Evolutionary conservation across 306 rosid species (phyloP), one percentile per base, ranked within the genome.

Genomic region (Cucumis hystrix): DNA sequence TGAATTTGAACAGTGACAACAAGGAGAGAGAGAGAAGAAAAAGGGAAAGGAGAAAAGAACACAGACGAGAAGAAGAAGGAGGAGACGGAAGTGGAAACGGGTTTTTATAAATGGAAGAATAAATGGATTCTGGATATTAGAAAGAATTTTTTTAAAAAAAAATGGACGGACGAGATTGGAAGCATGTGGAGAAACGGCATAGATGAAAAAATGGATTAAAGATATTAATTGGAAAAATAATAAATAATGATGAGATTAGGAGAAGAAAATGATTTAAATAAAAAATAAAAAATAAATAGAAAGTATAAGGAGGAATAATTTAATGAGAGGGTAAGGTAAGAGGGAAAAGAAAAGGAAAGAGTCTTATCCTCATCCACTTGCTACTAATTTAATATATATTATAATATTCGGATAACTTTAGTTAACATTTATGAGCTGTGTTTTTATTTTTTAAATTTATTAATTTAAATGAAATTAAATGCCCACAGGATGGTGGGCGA

Each of bases 291-390:
- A n/a, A n/a, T 17, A 39, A 66, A 37, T 18, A 18, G 52, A 20
- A 12, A 59, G 14, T 49, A 25, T 30, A 23, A 28, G 30, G 20
- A 41, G 15, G 67, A 74, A 45, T 41, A 64, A 67, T 20, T 30
- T 65, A 23, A 45, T 25, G 56, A 45, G 18, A 65, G 71, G 78
- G 57, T 25, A 21, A 70, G 51, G 63, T 35, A 64, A 74, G 74
- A 45, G 28, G 69, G 30, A 57, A 71, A 18, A 20, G 21, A 20
- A 7, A 1, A 20, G 51, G 80, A 52, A 52, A 52, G 8, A 16
- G n/a, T 30, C 96, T 92, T 83, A 89, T 88, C 97, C 86, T 80
- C 81, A 78, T 87, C 79, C 86, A 81, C 79, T 40, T 41, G 82
- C 54, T 40, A 64, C 25, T 77, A 51, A 43, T 56, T 71, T 49